Evolutionary conservation across 2,329 filamentous ascomycete species (phyloP).

Genomic region (Mycocentrospora acerina): DNA sequence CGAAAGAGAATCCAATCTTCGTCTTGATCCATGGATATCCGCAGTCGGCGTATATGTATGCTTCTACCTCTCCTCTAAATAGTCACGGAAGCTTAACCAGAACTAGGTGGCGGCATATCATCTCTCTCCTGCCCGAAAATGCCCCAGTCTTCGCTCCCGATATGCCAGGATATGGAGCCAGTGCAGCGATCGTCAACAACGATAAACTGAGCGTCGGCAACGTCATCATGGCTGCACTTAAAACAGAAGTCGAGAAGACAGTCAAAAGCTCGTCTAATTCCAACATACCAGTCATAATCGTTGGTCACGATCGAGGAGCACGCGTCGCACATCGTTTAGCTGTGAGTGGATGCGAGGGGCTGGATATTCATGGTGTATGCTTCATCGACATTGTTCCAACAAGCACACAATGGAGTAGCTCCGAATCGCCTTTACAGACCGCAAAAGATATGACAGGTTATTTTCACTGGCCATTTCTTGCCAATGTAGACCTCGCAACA

Average conservation of each 20-base stretch:
- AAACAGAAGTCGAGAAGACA: constrained; percentile 22
- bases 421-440: constrained; percentile 44
- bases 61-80: no score
- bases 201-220: constrained; percentile 34
- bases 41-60: constrained; percentile 31
- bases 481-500: constrained; percentile 54
- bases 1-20: constrained; percentile 30
- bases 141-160: constrained; percentile 34
- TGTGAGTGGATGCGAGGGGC: constrained; percentile 48
- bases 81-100: no score
- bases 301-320: constrained; percentile 60
- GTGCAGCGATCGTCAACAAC: constrained; percentile 23
- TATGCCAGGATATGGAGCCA: constrained; percentile 36
- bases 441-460: constrained; percentile 48
- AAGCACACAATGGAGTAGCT: constrained; percentile 54
- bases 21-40: constrained; percentile 39
- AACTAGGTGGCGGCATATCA: constrained; percentile 34
- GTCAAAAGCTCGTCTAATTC: constrained; percentile 5
- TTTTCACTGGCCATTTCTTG: constrained; percentile 63
- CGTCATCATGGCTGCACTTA: constrained; percentile 24
- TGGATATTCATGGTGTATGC: constrained; percentile 38
- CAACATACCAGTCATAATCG: constrained; percentile 40
- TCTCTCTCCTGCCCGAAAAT: constrained; percentile 27
- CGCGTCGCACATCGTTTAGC: constrained; percentile 57
- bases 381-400: constrained; percentile 50